Evolutionary conservation across 176 grass and related monocot species (phyloP).

Genomic region (Juncus inflexus): DNA sequence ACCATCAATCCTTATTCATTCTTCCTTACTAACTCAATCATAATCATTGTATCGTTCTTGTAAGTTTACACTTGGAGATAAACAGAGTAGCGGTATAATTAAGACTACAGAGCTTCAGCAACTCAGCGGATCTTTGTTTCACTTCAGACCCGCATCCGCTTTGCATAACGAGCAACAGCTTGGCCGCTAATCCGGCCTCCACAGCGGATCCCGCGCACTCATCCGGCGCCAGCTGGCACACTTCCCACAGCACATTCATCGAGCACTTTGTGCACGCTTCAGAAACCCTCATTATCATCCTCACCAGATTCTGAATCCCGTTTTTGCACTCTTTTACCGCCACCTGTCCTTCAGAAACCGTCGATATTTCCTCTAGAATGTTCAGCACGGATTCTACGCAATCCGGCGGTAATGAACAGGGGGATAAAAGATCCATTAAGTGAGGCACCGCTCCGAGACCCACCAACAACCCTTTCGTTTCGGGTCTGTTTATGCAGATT

Average conservation of each 20-base stretch:
- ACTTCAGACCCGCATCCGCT: slow-evolving; percentile 74
- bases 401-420: slow-evolving; percentile 35
- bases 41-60: slow-evolving; percentile 16
- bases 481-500: slow-evolving; percentile 54
- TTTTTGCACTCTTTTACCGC: slow-evolving; percentile 76
- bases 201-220: slow-evolving; percentile 57
- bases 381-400: slow-evolving; percentile 57
- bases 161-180: slow-evolving; percentile 78
- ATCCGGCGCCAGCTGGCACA: slow-evolving; percentile 75
- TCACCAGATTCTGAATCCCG: slow-evolving; percentile 60
- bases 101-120: slow-evolving; percentile 76
- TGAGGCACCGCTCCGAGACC: slow-evolving; percentile 67
- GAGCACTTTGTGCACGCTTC: slow-evolving; percentile 62
- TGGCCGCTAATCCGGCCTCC: slow-evolving; percentile 73
- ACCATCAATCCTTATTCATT: background rate
- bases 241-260: slow-evolving; percentile 63
- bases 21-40: background rate
- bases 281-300: slow-evolving; percentile 75
- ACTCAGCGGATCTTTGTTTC: slow-evolving; percentile 74
- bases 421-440: slow-evolving; percentile 63
- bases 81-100: slow-evolving; percentile 70
- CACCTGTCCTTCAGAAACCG: slow-evolving; percentile 37
- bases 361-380: slow-evolving; percentile 58
- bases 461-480: slow-evolving; percentile 46
- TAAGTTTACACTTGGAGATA: slow-evolving; percentile 93